Evolutionary conservation across 306 rosid species (phyloP).

Genomic region (Bauhinia variegata): DNA sequence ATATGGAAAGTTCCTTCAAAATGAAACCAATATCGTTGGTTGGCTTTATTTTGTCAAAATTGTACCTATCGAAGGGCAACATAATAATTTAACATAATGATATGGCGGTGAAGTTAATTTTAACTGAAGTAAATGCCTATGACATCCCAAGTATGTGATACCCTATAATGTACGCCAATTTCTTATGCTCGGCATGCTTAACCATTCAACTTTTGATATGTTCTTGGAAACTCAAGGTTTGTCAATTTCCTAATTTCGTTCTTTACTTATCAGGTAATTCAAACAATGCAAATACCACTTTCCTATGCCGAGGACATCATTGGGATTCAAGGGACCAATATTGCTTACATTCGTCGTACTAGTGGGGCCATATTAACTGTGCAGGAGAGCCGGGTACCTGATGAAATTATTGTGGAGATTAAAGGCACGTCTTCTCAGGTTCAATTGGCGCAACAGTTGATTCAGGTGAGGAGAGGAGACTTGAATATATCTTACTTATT

Average conservation of each 20-base stretch:
- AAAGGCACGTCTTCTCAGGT: conserved; percentile 92
- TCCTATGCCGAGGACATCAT: conserved; percentile 96
- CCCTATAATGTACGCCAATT: background rate
- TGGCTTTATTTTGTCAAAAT: background rate
- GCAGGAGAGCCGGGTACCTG: conserved; percentile 90
- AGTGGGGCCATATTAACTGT: conserved; percentile 93
- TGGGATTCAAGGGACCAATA: conserved; percentile 89
- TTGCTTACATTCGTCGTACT: conserved; percentile 85
- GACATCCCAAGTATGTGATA: background rate
- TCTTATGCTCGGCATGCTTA: conserved; percentile 4
- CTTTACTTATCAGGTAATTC: conserved; percentile 65
- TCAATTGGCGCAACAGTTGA: conserved; percentile 85
- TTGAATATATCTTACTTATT: background rate
- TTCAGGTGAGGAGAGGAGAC: conserved; percentile 75
- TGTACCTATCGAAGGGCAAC: background rate
- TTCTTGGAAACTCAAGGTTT: background rate
- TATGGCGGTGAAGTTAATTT: no score
- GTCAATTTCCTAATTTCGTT: background rate
- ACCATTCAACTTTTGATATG: conserved; percentile 9
- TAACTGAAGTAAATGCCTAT: background rate
- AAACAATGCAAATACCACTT: conserved; percentile 96
- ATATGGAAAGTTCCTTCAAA: conserved; percentile 12
- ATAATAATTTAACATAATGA: no score
- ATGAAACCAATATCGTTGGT: conserved; percentile 14
- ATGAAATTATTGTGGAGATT: conserved; percentile 92